Evolutionary conservation across 805 yeast species (phyloP), one percentile per base, ranked within the genome.

Genomic region (Yamadazyma scolyti): DNA sequence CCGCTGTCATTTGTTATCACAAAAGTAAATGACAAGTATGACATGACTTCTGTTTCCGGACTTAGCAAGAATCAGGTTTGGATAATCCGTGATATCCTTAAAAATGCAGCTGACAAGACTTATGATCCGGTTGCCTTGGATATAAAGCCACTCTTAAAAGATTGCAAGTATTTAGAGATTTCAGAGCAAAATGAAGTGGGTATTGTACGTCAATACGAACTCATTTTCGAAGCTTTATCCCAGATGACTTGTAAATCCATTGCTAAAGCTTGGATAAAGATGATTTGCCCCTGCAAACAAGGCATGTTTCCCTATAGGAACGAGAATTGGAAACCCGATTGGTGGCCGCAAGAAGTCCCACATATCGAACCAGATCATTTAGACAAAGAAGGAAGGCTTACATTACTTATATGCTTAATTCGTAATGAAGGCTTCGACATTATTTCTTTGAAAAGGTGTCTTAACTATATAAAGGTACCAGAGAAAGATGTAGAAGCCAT

Each of bases 291-390:
- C 2, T 64, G 56, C 32, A 82, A 82, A 40, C 86, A 81, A 52
- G 64, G 79, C 1, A 54, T 58, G 15, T 70, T 58, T 42, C 90
- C 90, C 3, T 82, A 82, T 49, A 79, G 74, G 32, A 46, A 49
- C 7, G 9, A 9, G 6, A 43, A 71, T 9, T 10, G 9, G 20
- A 72, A 62, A 39, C 93, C 90, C 1, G 45, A 48, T 4, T 82
- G 89, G 89, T 82, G 93, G 93, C 89, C 89, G 0, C 21, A 25
- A 0, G 34, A 40, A 9, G 72, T 79, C 1, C 58, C 73, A 21
- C 90, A 82, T 53, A 65, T 61, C 25, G 89, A 82, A 46, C 90
- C 90, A 0, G 90, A 82, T 48, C 90, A 83, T 54, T 56, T 83
- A 35, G 67, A 62, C 36, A 82, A 78, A 47, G 57, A 55, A 1